These are phyloP conservation scores for Apiospora arundinis DNA, from an alignment of 2,329 filamentous ascomycete genomes.

Conservation along the genomic window DNA sequence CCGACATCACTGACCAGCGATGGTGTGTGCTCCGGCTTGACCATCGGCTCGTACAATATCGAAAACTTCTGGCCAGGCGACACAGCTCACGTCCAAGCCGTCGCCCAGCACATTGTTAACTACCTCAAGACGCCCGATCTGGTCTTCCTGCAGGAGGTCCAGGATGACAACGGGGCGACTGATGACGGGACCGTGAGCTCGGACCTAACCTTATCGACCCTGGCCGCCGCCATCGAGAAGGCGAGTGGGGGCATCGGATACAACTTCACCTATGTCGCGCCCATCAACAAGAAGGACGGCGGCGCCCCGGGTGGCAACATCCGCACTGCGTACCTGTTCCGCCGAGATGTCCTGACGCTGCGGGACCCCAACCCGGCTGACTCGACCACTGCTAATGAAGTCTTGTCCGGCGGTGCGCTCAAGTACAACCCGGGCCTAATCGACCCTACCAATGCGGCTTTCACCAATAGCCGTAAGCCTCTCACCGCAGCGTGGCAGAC, in stretches of 20 bases:
- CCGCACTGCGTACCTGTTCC: constrained; percentile 73
- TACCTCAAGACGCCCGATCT: constrained; percentile 69
- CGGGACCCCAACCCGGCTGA: constrained; percentile 63
- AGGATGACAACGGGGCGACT: constrained; percentile 68
- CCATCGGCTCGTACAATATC: constrained; percentile 72
- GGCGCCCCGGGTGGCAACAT: constrained; percentile 76
- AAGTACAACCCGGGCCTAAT: constrained; percentile 74
- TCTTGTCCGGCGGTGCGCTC: constrained; percentile 63
- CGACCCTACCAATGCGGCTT: constrained; percentile 66
- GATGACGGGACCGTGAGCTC: constrained; percentile 64
- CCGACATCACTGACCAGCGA: constrained; percentile 59
- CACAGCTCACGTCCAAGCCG: constrained; percentile 58
- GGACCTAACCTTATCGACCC: constrained; percentile 63
- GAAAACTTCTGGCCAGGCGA: constrained; percentile 67
- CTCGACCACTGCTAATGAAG: constrained; percentile 60
- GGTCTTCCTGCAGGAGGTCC: constrained; percentile 73
- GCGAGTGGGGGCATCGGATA: constrained; percentile 58
- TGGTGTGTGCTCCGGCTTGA: constrained; percentile 65
- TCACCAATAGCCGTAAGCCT: constrained; percentile 69
- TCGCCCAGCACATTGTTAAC: constrained; percentile 70
- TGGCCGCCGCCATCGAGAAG: constrained; percentile 58
- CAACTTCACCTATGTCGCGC: constrained; percentile 64
- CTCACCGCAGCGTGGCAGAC: constrained; percentile 70
- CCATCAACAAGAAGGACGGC: constrained; percentile 66
- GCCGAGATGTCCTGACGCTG: constrained; percentile 63